Evolutionary conservation across 1,284 basidiomycete genomes (phyloP).

Genomic region (Malassezia cuniculi): DNA sequence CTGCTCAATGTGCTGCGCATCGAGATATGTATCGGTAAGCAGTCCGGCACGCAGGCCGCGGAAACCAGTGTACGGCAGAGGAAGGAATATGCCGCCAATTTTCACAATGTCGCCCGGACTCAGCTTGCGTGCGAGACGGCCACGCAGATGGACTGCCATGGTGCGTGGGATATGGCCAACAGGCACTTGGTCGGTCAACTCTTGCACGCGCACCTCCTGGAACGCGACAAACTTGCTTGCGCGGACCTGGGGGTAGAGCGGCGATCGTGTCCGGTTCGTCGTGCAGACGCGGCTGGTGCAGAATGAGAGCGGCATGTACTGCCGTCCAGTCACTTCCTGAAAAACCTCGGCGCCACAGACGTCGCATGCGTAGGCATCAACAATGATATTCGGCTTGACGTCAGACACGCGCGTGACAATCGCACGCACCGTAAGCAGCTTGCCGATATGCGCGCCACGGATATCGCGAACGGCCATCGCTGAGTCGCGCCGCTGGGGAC

Average conservation of each 20-base stretch:
- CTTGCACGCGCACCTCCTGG: conserved; percentile 97
- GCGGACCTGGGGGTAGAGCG: conserved; percentile 93
- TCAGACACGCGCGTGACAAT: conserved; percentile 97
- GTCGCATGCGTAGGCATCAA: conserved; percentile 98
- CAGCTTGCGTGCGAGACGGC: conserved; percentile 74
- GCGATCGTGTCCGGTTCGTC: conserved; percentile 74
- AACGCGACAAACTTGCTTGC: conserved; percentile 95
- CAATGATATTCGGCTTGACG: conserved; percentile 90
- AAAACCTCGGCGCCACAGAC: conserved; percentile 96
- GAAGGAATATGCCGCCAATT: conserved; percentile 74
- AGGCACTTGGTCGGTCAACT: conserved; percentile 99
- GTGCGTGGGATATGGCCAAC: conserved; percentile 97
- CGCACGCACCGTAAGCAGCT: conserved; percentile 85
- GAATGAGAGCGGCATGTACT: conserved; percentile 74
- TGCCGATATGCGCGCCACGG: conserved; percentile 70
- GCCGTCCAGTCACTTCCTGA: conserved; percentile 87
- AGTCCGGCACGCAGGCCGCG: conserved; percentile 83
- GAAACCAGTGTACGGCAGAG: conserved; percentile 77
- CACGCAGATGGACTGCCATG: conserved; percentile 90
- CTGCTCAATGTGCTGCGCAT: conserved; percentile 78
- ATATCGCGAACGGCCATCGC: conserved; percentile 79
- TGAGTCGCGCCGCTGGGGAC: conserved; percentile 52
- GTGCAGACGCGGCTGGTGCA: conserved; percentile 61
- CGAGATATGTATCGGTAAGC: conserved; percentile 91
- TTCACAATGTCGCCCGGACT: conserved; percentile 93